A percentile compares a stretch with the other conserved stretches of the same genome.
phyloP scores from a whole-genome alignment of 2,329 filamentous ascomycete genomes.

The Aspergillus transmontanensis region DNA sequence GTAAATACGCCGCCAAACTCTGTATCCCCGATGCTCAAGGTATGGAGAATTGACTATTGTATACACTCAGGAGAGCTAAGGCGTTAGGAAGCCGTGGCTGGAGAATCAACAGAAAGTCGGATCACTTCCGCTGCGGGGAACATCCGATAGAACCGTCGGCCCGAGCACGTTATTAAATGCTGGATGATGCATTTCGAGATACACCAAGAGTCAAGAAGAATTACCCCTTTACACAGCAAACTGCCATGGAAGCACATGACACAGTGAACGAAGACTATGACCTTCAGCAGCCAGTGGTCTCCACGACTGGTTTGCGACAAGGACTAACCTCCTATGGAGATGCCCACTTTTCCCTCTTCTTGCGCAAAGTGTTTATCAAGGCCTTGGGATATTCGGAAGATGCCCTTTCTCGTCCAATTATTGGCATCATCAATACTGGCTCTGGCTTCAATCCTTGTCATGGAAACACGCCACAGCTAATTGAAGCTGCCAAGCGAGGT shows the following conservation, averaged over 20 bases:
- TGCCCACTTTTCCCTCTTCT: conserved; percentile 72
- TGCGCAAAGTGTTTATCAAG: conserved; percentile 77
- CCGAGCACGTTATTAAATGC: background rate
- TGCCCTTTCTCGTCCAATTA: conserved; percentile 68
- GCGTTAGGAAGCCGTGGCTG: background rate
- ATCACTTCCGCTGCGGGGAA: background rate
- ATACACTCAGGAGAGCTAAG: background rate
- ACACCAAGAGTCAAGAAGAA: background rate
- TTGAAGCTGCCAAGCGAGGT: conserved; percentile 70
- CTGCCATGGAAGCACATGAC: background rate
- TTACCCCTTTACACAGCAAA: too few species aligned
- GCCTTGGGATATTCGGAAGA: conserved; percentile 73
- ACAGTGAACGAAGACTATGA: conserved; percentile 55
- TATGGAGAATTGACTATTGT: background rate
- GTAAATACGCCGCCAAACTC: background rate
- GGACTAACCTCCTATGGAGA: conserved; percentile 72
- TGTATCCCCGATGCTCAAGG: background rate
- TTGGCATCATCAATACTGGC: conserved; percentile 75
- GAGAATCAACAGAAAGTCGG: background rate
- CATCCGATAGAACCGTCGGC: background rate
- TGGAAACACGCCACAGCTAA: conserved; percentile 69
- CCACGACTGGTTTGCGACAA: conserved; percentile 60
- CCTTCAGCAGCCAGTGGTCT: conserved; percentile 56
- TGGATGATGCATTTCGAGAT: background rate
- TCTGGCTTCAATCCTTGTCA: conserved; percentile 76